Base-by-base conservation (phyloP, 257 asterid species). In the Euphrasia confusa region DNA sequence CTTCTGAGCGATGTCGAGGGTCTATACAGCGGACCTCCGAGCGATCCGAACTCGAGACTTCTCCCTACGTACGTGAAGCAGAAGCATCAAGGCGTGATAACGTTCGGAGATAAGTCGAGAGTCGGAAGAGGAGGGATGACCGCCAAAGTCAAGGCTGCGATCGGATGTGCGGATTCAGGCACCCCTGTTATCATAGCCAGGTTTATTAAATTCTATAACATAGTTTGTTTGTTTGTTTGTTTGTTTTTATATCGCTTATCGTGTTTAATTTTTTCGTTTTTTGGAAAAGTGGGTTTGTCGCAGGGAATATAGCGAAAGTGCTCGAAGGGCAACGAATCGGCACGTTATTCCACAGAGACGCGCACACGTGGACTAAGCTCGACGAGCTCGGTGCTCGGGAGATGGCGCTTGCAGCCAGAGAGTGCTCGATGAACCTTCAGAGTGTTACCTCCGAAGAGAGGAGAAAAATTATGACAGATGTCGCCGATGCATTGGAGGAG, bases 51-150 rank as follows among this genome's bases (percentile, higher is more conserved):
- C n/a, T 88, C 96, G 55, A 68, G 79, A 79, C 58, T 88, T 56
- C 81, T 88, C 73, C 72, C 72, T 32, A 88, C 96, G 11, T 88
- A 88, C 47, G 37, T 80, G 27, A 88, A 85, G 57, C 81, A 83
- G 65, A 81, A 60, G 66, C 86, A 88, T 30, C 83, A 81, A 67
- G 79, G 82, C 11, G 64, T 65, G 55, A 80, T 88, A 58, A 81
- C 86, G 24, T 88, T 88, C 58, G 96, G 96, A 53, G 95, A 88
- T 75, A 88, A 88, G 77, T 88, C 96, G 42, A 80, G 96, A 72
- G 94, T 88, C 32, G 96, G 96, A 66, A 75, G 96, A 71, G 96
- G 96, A 28, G 96, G 96, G 7, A 88, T 88, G 96, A 78, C 88
- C n/a, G 94, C 96, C 32, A 85, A 88, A 77, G 96, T 88, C 52